Base-by-base conservation (phyloP, 306 rosid genomes). In the Citrullus colocynthis region DNA sequence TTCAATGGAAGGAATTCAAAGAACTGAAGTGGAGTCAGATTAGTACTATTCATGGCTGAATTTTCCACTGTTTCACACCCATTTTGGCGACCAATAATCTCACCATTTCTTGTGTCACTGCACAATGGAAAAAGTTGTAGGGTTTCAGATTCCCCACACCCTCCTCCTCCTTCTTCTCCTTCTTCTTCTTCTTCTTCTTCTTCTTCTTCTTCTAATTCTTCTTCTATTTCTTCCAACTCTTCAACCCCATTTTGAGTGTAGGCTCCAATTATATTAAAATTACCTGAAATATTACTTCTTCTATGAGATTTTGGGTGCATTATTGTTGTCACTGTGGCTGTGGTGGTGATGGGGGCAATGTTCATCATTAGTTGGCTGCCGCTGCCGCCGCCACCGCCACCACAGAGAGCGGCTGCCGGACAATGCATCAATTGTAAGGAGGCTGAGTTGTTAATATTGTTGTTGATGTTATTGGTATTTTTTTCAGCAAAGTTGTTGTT, bases 101-200 rank as follows among this genome's bases (percentile, higher is more conserved):
- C 62, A 32, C 76, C 71, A 67, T 77, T 81, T 63, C 72, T 60
- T n/a, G 58, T 79, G 1, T 63, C 85, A 14, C 91, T 90, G 80
- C 91, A 78, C 6, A 89, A 83, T 0, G 98, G 98, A 79, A 93
- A 93, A 61, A 93, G 97, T 80, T 90, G 87, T 58, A 93, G 97
- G 78, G 98, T 93, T 88, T 87, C 91, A 62, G 93, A 89, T 24
- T 89, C 87, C 75, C 85, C 75, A 63, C 70, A 63, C 5, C 56
- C 63, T 17, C 70, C 83, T 8, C 34, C 67, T 48, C 55, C 62
- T 67, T 11, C 42, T 62, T 70, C 70, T 49, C 73, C 37, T 45
- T 7, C 52, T 15, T 65, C 67, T 15, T 74, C 82, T 5, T 42
- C 55, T 37, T 62, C 48, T 41, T 41, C 44, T 42, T 42, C 45